These are phyloP conservation scores for Cylindrotheca closterium DNA, from an alignment of 108 stramenopile genomes.

Conservation along the genomic window DNA sequence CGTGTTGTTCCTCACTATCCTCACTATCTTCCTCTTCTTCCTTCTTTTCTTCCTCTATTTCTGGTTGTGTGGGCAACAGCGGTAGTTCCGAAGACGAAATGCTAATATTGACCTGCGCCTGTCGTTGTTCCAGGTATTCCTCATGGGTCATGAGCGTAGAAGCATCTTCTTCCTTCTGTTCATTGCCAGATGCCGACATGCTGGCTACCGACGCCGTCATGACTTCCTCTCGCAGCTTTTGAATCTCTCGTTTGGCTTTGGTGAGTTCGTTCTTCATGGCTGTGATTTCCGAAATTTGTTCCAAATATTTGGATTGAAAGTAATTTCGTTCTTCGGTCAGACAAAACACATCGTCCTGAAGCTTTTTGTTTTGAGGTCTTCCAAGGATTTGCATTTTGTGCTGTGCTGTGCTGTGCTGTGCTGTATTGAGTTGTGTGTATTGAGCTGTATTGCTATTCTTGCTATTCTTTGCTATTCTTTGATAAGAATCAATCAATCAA, in stretches of 20 bases:
- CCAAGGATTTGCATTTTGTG: no score
- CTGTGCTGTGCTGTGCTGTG: no score
- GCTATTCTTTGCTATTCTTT: no score
- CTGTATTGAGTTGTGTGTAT: no score
- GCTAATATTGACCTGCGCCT: background rate
- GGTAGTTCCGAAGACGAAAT: background rate
- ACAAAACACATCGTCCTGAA: conserved; percentile 47
- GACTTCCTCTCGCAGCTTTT: conserved; percentile 23
- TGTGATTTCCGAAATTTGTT: conserved; percentile 44
- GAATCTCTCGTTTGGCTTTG: conserved; percentile 37
- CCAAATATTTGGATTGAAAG: conserved; percentile 38
- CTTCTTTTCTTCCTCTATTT: background rate
- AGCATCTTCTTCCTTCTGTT: background rate
- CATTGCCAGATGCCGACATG: background rate
- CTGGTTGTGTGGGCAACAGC: background rate
- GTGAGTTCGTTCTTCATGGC: conserved; percentile 26
- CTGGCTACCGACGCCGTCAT: conserved; percentile 6
- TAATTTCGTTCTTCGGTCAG: conserved; percentile 47
- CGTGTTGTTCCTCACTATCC: background rate
- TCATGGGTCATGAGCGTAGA: background rate
- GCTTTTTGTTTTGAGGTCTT: background rate
- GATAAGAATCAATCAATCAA: no score
- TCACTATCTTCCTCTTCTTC: background rate
- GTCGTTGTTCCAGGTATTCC: background rate
- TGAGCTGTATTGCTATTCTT: no score